A percentile compares a stretch with the other conserved stretches of the same genome.
Evolutionary conservation across 2,329 filamentous ascomycete species (phyloP).

Genomic region (Fusarium penzigii): DNA sequence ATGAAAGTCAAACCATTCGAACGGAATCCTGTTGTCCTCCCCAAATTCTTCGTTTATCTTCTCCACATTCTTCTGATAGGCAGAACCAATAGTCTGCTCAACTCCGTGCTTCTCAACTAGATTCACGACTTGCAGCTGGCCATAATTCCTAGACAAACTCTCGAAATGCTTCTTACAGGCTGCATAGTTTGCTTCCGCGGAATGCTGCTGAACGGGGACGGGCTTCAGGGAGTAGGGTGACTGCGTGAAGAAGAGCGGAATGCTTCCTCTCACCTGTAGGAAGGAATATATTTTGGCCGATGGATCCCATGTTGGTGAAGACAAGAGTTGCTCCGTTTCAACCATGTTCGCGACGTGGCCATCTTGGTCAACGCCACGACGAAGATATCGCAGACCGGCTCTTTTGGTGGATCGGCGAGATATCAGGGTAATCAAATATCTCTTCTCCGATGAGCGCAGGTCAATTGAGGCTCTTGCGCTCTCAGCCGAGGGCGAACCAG

Average conservation of each 20-base stretch:
- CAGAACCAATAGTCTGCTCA: constrained; percentile 76
- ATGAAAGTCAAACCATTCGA: constrained; percentile 99
- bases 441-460: constrained; percentile 50
- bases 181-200: constrained; percentile 71
- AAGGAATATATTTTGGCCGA: constrained; percentile 74
- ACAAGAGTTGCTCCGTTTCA: constrained; percentile 93
- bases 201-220: constrained; percentile 78
- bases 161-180: constrained; percentile 82
- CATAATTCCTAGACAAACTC: constrained; percentile 69
- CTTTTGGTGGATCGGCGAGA: constrained; percentile 86
- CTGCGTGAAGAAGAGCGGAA: constrained; percentile 94
- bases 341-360: constrained; percentile 88
- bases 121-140: constrained; percentile 74
- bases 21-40: constrained; percentile 47
- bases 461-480: constrained; percentile 37
- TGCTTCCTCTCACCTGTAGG: constrained; percentile 84
- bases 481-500: constrained; percentile 28
- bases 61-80: constrained; percentile 70
- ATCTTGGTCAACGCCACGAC: constrained; percentile 86
- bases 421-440: constrained; percentile 82
- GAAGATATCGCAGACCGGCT: constrained; percentile 85
- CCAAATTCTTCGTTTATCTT: constrained; percentile 64
- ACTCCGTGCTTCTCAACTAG: constrained; percentile 86
- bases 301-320: constrained; percentile 64
- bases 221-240: constrained; percentile 93